These are phyloP conservation scores for Catharanthus roseus DNA, from an alignment of 257 asterid species.

Conservation along the genomic window DNA sequence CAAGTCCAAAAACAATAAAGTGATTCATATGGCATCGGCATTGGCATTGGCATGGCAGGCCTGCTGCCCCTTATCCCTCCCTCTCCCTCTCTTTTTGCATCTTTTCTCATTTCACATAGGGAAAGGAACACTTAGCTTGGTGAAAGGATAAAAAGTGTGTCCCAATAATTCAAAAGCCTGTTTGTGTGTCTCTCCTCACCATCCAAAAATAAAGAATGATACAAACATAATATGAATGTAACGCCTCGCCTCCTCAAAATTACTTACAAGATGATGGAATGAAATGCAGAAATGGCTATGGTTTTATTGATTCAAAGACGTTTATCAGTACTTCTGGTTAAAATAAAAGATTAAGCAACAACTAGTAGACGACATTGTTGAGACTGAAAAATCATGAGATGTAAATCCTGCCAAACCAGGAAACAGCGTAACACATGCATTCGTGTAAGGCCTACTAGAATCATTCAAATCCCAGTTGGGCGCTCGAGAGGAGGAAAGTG, in stretches of 20 bases:
- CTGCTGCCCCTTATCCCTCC: background rate
- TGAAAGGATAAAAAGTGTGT: background rate
- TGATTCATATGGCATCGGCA: background rate
- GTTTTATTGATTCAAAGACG: background rate
- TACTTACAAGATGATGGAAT: background rate
- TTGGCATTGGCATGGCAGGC: no score
- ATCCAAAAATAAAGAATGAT: background rate
- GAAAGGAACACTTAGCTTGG: background rate
- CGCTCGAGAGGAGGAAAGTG: background rate
- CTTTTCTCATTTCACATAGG: background rate
- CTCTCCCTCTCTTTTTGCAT: background rate
- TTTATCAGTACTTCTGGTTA: background rate
- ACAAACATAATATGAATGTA: no score
- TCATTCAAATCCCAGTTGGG: background rate
- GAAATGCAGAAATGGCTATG: background rate
- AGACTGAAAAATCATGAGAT: background rate
- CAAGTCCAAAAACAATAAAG: background rate
- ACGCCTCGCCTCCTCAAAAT: background rate
- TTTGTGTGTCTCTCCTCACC: background rate
- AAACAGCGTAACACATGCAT: background rate
- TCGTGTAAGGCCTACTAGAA: no score
- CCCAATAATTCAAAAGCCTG: background rate
- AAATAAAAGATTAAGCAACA: background rate
- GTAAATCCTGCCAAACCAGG: background rate
- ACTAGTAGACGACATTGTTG: background rate